Evolutionary conservation across 2,329 filamentous ascomycete species (phyloP), one percentile per base, ranked within the genome.

Genomic region (Grosmannia serpens): DNA sequence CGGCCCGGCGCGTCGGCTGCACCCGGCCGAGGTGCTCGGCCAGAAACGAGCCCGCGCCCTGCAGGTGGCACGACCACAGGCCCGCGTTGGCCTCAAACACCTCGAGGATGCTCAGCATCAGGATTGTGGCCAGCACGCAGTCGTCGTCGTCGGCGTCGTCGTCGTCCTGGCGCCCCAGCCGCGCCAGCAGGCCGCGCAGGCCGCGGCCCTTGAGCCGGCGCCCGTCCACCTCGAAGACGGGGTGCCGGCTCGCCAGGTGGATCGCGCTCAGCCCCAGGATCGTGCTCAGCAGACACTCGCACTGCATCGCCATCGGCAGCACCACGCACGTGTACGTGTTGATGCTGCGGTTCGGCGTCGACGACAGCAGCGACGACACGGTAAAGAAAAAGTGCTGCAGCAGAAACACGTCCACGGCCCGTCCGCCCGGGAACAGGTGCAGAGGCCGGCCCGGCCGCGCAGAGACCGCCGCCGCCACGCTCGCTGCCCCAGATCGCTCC

Each of bases 191-290:
- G 15, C 38, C 38, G 2, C 38, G 38, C 38, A 44, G 38, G 15
- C 38, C 38, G 2, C 38, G 38, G 38, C 38, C 38, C 5, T 44
- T 44, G 38, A 44, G 38, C 38, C 38, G 38, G 15, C 38, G 11
- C 2, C 38, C 38, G 38, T 44, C 15, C 17, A 17, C 10, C 15
- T 17, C 38, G 6, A 44, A 44, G 10, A 13, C 38, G 17, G 15
- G 2, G 38, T 44, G n/a, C 38, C n/a, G 17, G 26, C 52, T 55
- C 10, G 22, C 24, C 7, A 82, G 67, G 64, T 83, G 80, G 29
- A 78, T 70, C 6, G 79, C 77, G 0, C 80, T 77, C 6, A 82
- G 70, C 3, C 80, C 79, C 49, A 82, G 74, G 26, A 82, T 80
- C 20, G 80, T 79, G 58, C 81, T 80, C 15, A 81, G 70, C 4